Conservation (phyloP, 345 rosid genomes). For the Linum trigynum region DNA sequence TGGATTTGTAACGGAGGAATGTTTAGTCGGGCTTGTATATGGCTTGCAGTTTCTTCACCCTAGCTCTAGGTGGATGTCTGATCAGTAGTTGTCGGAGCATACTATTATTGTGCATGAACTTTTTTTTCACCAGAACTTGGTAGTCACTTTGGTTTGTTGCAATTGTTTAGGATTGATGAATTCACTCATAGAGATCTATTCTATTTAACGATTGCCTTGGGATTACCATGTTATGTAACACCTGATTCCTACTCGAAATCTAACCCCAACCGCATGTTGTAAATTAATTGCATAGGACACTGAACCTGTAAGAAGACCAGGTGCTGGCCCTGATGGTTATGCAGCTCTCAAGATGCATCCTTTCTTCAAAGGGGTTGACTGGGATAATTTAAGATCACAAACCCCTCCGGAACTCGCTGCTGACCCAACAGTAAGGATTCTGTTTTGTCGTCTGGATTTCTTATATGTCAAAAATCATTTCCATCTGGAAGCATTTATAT, state of each 20-base stretch:
- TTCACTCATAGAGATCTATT: no score
- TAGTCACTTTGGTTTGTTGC: no score
- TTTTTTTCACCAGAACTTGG: no score
- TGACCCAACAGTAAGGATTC: neutral
- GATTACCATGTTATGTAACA: no score
- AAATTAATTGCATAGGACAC: conserved; percentile 44
- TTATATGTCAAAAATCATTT: neutral
- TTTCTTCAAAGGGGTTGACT: conserved; percentile 38
- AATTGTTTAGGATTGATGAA: no score
- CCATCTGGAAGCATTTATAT: neutral
- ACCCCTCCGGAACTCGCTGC: neutral
- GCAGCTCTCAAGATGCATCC: conserved; percentile 72
- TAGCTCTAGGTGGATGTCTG: no score
- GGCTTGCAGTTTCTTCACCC: neutral
- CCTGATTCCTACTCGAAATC: no score
- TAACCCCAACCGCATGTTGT: no score
- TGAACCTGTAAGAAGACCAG: conserved; percentile 88
- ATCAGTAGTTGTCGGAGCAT: no score
- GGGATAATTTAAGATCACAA: neutral
- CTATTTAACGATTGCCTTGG: no score
- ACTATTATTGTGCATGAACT: no score
- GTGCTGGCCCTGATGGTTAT: conserved; percentile 86
- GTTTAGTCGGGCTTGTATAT: neutral
- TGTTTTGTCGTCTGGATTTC: neutral
- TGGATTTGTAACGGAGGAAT: neutral